Evolutionary conservation across 345 rosid genomes (phyloP).

Genomic region (Gossypioides kirkii): DNA sequence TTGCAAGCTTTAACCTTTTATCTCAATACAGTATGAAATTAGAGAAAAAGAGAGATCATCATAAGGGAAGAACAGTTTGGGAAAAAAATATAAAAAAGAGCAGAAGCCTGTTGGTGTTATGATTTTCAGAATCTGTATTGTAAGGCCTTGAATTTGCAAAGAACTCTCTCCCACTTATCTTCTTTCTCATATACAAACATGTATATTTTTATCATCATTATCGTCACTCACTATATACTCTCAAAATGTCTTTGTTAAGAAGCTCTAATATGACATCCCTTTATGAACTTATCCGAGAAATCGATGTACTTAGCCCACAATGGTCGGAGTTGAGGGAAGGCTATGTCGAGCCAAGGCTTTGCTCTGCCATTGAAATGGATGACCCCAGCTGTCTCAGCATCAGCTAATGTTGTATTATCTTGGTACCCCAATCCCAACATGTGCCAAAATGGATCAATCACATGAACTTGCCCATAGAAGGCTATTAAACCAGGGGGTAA

Average conservation of each 20-base stretch:
- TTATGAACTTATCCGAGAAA: constrained; percentile 86
- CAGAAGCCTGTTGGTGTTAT: constrained; percentile 17
- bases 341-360: constrained; percentile 98
- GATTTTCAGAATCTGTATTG: constrained; percentile 18
- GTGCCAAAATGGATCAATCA: constrained; percentile 95
- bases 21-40: no score
- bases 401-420: constrained; percentile 59
- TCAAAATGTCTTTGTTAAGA: constrained; percentile 31
- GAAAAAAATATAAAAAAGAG: constrained; percentile 7
- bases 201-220: constrained; percentile 17
- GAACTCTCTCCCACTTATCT: constrained; percentile 27
- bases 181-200: constrained; percentile 23
- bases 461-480: constrained; percentile 82
- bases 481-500: constrained; percentile 91
- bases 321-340: constrained; percentile 75
- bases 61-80: background rate
- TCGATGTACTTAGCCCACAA: constrained; percentile 80
- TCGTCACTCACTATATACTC: constrained; percentile 1
- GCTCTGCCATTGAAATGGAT: constrained; percentile 96
- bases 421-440: constrained; percentile 96
- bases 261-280: constrained; percentile 67
- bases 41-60: background rate
- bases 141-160: constrained; percentile 24
- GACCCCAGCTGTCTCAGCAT: constrained; percentile 74
- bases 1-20: background rate